phyloP scores from a whole-genome alignment of 768 basidiomycete genomes.

The Hygrocybe punicea region DNA sequence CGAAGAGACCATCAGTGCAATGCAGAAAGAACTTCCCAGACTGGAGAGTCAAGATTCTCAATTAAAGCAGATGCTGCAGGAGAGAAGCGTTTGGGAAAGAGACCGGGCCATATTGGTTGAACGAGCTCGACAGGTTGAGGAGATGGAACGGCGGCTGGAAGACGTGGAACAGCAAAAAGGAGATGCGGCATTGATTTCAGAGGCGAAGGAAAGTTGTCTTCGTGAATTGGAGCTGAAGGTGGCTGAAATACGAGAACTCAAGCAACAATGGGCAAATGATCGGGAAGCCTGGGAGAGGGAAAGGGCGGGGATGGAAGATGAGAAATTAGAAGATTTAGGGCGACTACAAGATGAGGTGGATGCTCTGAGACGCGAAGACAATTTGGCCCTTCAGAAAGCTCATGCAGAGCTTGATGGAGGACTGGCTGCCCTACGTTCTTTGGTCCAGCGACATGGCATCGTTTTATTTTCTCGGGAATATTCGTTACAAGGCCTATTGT shows the following conservation, averaged over 20 bases:
- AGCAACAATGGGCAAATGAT: constrained; percentile 42
- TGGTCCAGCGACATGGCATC: constrained; percentile 58
- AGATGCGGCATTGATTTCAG: constrained; percentile 39
- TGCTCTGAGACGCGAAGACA: constrained; percentile 38
- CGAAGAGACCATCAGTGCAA: constrained; percentile 57
- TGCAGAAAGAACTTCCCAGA: constrained; percentile 54
- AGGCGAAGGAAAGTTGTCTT: constrained; percentile 32
- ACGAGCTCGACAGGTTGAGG: constrained; percentile 35
- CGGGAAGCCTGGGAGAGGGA: constrained; percentile 51
- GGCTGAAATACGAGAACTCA: constrained; percentile 37
- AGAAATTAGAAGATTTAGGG: constrained; percentile 45
- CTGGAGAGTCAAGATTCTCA: constrained; percentile 49
- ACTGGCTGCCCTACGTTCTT: constrained; percentile 42
- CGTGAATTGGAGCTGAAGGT: constrained; percentile 43
- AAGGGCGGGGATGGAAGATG: constrained; percentile 46
- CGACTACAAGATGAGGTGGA: constrained; percentile 50
- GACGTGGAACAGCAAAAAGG: constrained; percentile 43
- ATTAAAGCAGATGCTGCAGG: constrained; percentile 45
- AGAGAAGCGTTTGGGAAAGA: constrained; percentile 49
- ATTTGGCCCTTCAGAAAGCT: constrained; percentile 34
- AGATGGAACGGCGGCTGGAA: constrained; percentile 42
- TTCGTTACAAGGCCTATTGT: constrained; percentile 48
- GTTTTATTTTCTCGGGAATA: constrained; percentile 50
- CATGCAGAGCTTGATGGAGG: constrained; percentile 52
- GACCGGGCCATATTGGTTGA: constrained; percentile 46